Base-by-base conservation (phyloP, 176 grass and related monocot genomes). In the Otatea glauca region DNA sequence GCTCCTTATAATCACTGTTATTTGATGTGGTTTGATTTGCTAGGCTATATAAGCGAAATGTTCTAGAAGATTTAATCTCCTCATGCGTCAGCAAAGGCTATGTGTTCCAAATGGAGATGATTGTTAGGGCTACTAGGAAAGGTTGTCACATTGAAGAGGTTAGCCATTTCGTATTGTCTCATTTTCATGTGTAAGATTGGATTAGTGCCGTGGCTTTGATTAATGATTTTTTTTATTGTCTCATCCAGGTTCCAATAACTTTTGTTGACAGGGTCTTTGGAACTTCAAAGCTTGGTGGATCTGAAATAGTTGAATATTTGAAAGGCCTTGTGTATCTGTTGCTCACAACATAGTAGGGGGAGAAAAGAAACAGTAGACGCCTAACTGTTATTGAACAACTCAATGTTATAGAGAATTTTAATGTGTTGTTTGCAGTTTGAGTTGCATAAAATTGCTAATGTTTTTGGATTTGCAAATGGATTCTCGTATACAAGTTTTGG, bases 41-140 rank as follows among this genome's bases (percentile, higher is more conserved):
- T 91, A 99, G 96, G 87, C 47, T 99, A 59, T 99, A 99, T 68
- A 94, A 99, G 53, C 88, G 90, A 70, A 63, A 78, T 89, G 93
- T 90, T 53, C 79, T 99, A 18, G 93, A 96, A 89, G 93, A 99
- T 88, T 87, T 99, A 37, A 90, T 99, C 41, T 96, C 91, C 49
- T 99, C 96, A 20, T 99, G 96, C 7, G 96, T 99, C 34, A 99
- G 96, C 87, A 99, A 99, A 84, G 93, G 96, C 4, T 96, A 99
- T 18, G 96, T 99, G 16, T 99, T 99, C 79, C 96, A 99, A 79
- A 99, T 99, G 96, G 96, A 96, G 60, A 99, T 99, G 93, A 96
- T 99, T 82, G 93, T 99, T 48, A 99, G 96, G 82, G 96, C 96
- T 59, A 96, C 91, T 15, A 96, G 96, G 66, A 99, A 96, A 81